Percentiles rank a stretch among this genome's conserved stretches.
These are phyloP conservation scores for Alternaria brassicae DNA, from an alignment of 2,329 filamentous ascomycete genomes.

Conservation along the genomic window DNA sequence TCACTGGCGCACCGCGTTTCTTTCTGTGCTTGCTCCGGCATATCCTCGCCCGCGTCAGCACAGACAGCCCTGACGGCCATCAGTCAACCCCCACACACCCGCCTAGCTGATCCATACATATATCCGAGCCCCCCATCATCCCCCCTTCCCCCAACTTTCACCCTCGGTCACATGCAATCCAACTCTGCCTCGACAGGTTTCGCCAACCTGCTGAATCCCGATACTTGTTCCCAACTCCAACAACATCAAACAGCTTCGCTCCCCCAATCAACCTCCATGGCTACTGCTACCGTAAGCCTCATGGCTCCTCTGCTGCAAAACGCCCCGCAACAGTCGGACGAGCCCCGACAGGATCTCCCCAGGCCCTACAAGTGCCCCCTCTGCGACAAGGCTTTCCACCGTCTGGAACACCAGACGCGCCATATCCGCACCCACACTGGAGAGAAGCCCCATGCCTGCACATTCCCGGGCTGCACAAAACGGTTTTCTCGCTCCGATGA, in stretches of 20 bases:
- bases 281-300: slow-evolving; percentile 57
- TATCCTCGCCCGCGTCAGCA: slow-evolving; percentile 39
- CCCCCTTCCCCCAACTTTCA: slow-evolving; percentile 48
- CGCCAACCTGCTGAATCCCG: slow-evolving; percentile 50
- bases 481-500: slow-evolving; percentile 97
- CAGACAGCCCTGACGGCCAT: slow-evolving; percentile 37
- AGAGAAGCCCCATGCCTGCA: slow-evolving; percentile 96
- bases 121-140: slow-evolving; percentile 47
- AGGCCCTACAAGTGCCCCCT: slow-evolving; percentile 98
- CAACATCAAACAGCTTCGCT: slow-evolving; percentile 22
- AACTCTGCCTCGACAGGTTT: slow-evolving; percentile 46
- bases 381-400: slow-evolving; percentile 98
- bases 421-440: slow-evolving; percentile 98
- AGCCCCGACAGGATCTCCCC: slow-evolving; percentile 82
- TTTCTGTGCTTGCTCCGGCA: slow-evolving; percentile 32
- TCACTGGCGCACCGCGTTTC: slow-evolving; percentile 31
- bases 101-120: slow-evolving; percentile 43
- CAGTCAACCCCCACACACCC: slow-evolving; percentile 39
- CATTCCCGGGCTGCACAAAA: slow-evolving; percentile 94
- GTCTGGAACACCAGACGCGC: slow-evolving; percentile 88
- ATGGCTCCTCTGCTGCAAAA: slow-evolving; percentile 68
- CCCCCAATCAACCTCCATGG: slow-evolving; percentile 39
- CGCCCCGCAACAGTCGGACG: slow-evolving; percentile 51
- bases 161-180: slow-evolving; percentile 52
- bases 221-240: slow-evolving; percentile 25